Base-by-base conservation (phyloP, 345 rosid species). In the Dipteronia sinensis region DNA sequence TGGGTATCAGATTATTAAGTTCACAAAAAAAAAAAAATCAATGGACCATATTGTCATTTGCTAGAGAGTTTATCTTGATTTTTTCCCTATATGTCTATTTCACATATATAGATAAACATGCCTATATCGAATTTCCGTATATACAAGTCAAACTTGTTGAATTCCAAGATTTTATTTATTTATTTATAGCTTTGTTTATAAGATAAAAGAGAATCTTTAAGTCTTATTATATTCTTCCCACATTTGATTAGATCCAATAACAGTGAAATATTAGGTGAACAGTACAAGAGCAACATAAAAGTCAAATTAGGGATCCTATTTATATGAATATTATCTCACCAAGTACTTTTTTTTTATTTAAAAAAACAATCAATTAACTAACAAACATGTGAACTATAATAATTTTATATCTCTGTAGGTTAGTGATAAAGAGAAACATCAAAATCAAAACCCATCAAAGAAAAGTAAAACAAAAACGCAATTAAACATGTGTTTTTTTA, bases 301-400 rank as follows among this genome's bases (percentile, higher is more conserved):
- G 19, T 46, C 73, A 72, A 84, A 83, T 80, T 83, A 84, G 85
- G 81, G 87, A 78, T 86, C 83, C 79, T 79, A 38, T 66, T 42
- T 65, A 65, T 53, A 34, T 49, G 70, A 29, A 29, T 29, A 29
- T 2, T 29, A 29, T 29, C 31, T 29, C 31, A 29, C 31, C 31
- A 29, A 29, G 31, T 29, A 29, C 31, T 29, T 29, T 0, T n/a
- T n/a, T n/a, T n/a, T n/a, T n/a, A n/a, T n/a, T n/a, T n/a, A 2
- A 29, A 29, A 29, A 29, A 29, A 29, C 2, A 29, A 29, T 29
- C 31, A 29, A 29, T 29, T 29, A 29, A 29, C 3, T 29, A 29
- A 29, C 31, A 29, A 29, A 29, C 31, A 29, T 29, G 31, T 29
- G 31, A 29, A 29, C 31, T 29, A 29, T 29, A 29, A 29, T 29